Base-by-base conservation (phyloP, 1,139 yeast species). In the Saccharomyces hybrid region DNA sequence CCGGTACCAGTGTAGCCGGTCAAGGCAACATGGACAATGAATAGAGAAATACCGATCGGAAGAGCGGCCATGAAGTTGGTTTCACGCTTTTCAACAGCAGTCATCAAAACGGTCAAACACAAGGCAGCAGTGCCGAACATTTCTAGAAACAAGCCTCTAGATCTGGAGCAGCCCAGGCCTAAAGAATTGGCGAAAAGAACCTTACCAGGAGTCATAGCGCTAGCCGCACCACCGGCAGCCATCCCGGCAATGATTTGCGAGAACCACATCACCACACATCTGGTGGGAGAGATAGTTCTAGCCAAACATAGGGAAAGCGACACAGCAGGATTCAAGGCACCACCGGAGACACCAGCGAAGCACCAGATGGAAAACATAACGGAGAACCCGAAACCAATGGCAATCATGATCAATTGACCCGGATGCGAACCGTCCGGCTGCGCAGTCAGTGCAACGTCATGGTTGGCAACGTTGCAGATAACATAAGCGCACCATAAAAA, bases 1-100 rank as follows among this genome's bases (percentile, higher is more conserved):
- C 96, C 95, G 48, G 95, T 95, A 70, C 96, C 96, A 55, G 96
- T 86, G 76, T 81, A 85, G 80, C 78, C 86, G 58, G 88, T 88
- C 69, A 86, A 81, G 61, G 86, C 77, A 77, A 88, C 81, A 70
- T 88, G 96, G 48, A 87, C 95, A 66, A 88, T 74, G 75, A 88
- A 84, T 63, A 88, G 78, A 21, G 96, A 79, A 58, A 88, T 71
- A 70, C 96, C 96, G 73, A 88, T 88, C 65, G 78, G 87, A 58
- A 86, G 77, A 56, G 96, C 95, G 53, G 95, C 95, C 76, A 85
- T 78, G 70, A 76, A 82, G 48, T 91, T 85, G 54, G 87, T 86
- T 59, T 79, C 77, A 67, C 81, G 84, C 73, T 86, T 85, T 73
- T 87, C 95, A 64, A 88, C 95, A 58, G 95, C 95, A 73, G 86